Evolutionary conservation across 2,329 filamentous ascomycete species (phyloP), one percentile per base, ranked within the genome.

Genomic region (Colletotrichum lindemuthianum): DNA sequence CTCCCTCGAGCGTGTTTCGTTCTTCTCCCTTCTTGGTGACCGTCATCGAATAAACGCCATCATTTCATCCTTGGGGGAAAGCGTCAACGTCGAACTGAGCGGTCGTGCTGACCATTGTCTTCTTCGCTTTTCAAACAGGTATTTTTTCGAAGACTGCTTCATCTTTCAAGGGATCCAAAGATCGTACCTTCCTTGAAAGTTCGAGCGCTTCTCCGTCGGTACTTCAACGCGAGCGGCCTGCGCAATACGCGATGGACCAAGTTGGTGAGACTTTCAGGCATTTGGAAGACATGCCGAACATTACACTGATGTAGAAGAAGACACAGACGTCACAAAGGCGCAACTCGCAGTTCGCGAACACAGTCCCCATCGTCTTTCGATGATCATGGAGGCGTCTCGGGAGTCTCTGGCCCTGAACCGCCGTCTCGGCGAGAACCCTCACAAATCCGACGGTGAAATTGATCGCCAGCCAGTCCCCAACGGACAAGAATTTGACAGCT

Each of bases 351-450:
- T 64, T 4, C 48, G 53, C 36, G 53, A 12, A 6, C 63, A 66
- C 8, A 66, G 33, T 12, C 63, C 63, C 41, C 63, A 66, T 36
- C 54, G 47, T 3, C 63, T 66, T 11, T 66, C 63, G 10, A 66
- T 65, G 49, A 66, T 66, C 49, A 54, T 64, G 32, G 63, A 66
- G 49, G 60, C 39, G 7, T 66, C 54, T 4, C 59, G 41, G 8
- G 58, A 65, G 49, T 50, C 56, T 13, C 32, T 40, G 10, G 24
- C 4, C 24, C 24, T 24, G 24, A 24, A 24, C 24, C 24, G 24
- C 24, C 24, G 24, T 24, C 24, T 24, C 5, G 24, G 24, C 24
- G 40, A 9, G 32, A 13, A 12, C 8, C 15, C 5, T 10, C 6
- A 15, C 12, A 50, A 33, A 11, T 12, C 13, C 15, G 13, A 8